Conservation (phyloP, 352 stramenopile genomes). For the Globisporangium orthogonon region DNA sequence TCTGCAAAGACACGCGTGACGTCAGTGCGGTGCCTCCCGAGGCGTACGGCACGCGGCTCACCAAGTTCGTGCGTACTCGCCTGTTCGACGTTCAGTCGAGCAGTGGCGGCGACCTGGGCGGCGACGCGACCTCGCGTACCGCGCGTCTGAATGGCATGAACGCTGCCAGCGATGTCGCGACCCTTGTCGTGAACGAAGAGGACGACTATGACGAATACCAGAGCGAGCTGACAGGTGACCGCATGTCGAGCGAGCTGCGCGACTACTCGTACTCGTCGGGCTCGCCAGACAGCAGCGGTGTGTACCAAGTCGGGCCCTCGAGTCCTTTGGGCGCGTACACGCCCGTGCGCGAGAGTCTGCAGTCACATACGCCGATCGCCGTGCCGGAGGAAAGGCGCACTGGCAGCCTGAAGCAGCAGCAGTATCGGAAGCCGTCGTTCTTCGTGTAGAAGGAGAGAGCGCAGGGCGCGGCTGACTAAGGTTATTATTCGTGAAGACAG, state of each 20-base stretch:
- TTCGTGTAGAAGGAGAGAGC: conserved; percentile 30
- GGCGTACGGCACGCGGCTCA: conserved; percentile 63
- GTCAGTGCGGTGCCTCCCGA: conserved; percentile 70
- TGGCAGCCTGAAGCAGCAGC: not conserved
- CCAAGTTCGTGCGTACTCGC: conserved; percentile 64
- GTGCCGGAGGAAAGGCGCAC: conserved; percentile 12
- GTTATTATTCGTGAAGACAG: not conserved
- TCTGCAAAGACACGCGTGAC: conserved; percentile 81
- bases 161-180: conserved; percentile 12
- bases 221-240: conserved; percentile 11
- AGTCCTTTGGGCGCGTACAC: conserved; percentile 58
- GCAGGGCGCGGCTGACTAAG: not conserved
- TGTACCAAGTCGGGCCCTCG: conserved; percentile 31
- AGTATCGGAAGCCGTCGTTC: conserved; percentile 36
- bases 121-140: conserved; percentile 11
- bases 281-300: conserved; percentile 29
- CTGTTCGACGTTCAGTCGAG: conserved; percentile 52
- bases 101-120: not conserved
- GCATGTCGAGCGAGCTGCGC: conserved; percentile 28
- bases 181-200: conserved; percentile 15
- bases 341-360: conserved; percentile 52
- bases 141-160: conserved; percentile 6
- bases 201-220: conserved; percentile 15
- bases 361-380: conserved; percentile 14
- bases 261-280: conserved; percentile 41